Evolutionary conservation across 495 filamentous ascomycete genomes (phyloP), one percentile per base, ranked within the genome.

Genomic region (Massariosphaeria phaeospora): DNA sequence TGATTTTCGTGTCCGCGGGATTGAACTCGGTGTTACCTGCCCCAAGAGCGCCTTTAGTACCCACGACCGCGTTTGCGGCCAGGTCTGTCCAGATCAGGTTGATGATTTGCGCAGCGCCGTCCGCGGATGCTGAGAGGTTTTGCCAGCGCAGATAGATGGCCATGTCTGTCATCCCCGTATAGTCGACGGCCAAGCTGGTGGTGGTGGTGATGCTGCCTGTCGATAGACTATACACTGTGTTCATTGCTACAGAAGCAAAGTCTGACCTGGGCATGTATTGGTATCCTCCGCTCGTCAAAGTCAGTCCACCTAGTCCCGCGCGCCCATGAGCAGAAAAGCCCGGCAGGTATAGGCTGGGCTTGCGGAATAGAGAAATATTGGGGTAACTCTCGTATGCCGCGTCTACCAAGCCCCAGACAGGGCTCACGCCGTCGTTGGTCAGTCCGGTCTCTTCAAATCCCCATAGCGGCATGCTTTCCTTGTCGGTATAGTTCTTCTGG

Each of bases 1-100:
- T n/a, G n/a, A n/a, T n/a, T n/a, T n/a, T n/a, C n/a, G n/a, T n/a
- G n/a, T n/a, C n/a, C n/a, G n/a, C n/a, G n/a, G n/a, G n/a, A n/a
- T n/a, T n/a, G n/a, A n/a, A n/a, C n/a, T n/a, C n/a, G n/a, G n/a
- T n/a, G n/a, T n/a, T n/a, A n/a, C n/a, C n/a, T n/a, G n/a, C n/a
- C n/a, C n/a, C n/a, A n/a, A n/a, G n/a, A n/a, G n/a, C n/a, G 46
- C 46, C 29, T 25, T 34, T 49, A 2, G 46, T 49, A 25, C 46
- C 46, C n/a, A 49, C 46, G 20, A 49, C 46, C 4, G 46, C 46
- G 26, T 47, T 47, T 31, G 43, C 43, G 29, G 26, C 34, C 2
- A 67, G 24, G 42, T 77, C 72, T 0, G 73, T 73, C 66, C 67
- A 76, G 26, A 75, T 66, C 0, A 73, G 62, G 40, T 76, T 71